Percentiles rank a stretch among this genome's conserved stretches.
Evolutionary conservation across 768 basidiomycete genomes (phyloP).

Genomic region (Termitomyces bulborhizus): DNA sequence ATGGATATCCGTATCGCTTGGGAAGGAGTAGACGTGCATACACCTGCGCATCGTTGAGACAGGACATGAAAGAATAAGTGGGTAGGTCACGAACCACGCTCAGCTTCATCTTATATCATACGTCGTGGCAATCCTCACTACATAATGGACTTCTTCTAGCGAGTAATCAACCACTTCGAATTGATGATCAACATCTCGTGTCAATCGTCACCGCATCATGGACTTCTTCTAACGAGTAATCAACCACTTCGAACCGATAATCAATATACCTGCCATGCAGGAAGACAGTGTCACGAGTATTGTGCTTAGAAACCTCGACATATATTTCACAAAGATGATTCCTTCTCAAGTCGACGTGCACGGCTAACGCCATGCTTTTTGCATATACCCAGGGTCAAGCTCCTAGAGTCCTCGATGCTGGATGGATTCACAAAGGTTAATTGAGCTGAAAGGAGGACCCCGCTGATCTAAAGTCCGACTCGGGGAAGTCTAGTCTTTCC

Average conservation of each 20-base stretch:
- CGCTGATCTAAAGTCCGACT: too few relatives aligned
- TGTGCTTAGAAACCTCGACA: neutral
- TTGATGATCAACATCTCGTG: neutral
- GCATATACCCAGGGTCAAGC: neutral
- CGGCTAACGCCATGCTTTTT: neutral
- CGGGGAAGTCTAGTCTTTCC: too few relatives aligned
- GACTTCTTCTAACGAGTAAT: neutral
- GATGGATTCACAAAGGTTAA: neutral
- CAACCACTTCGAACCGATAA: neutral
- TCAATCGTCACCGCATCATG: neutral
- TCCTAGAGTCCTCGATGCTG: neutral
- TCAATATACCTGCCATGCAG: neutral
- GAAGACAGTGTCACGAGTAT: too few relatives aligned
- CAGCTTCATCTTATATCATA: neutral
- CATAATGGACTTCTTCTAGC: neutral
- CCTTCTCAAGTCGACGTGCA: neutral
- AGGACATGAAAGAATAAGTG: neutral
- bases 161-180: neutral
- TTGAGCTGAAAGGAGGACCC: neutral
- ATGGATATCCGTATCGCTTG: constrained; percentile 23
- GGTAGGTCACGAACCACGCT: neutral
- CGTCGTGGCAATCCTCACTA: neutral
- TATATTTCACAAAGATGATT: neutral
- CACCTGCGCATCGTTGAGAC: constrained; percentile 8
- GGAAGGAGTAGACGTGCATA: constrained; percentile 11